These are phyloP conservation scores for Trichoderma atroviride DNA, from an alignment of 2,329 filamentous ascomycete genomes.

Conservation along the genomic window DNA sequence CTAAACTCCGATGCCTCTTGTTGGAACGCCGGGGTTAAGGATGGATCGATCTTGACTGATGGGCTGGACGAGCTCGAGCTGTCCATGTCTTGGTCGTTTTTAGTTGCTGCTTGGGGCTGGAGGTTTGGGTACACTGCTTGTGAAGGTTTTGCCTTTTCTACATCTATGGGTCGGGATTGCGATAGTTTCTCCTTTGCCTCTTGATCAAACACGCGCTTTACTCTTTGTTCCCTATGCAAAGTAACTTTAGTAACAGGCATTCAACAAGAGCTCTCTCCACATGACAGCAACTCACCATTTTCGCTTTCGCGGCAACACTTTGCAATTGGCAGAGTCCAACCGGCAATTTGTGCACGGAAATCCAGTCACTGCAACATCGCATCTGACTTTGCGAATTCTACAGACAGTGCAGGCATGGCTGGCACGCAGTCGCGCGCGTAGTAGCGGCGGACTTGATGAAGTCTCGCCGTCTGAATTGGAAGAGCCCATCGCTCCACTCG, in stretches of 20 bases:
- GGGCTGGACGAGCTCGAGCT: background rate
- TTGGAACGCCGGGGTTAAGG: background rate
- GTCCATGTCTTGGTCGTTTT: background rate
- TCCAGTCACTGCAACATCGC: constrained; percentile 27
- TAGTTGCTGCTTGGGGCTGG: background rate
- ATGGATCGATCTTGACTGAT: background rate
- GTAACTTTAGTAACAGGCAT: background rate
- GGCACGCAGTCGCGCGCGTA: constrained; percentile 17
- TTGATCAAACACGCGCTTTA: constrained; percentile 18
- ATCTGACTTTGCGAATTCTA: constrained; percentile 27
- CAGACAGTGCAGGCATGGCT: constrained; percentile 22
- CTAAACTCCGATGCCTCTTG: background rate
- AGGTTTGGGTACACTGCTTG: background rate
- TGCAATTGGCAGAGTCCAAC: constrained; percentile 26
- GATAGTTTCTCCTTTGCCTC: constrained; percentile 2
- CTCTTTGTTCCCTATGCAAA: constrained; percentile 17
- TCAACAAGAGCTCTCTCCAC: background rate
- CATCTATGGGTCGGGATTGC: background rate
- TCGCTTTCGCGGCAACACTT: constrained; percentile 13
- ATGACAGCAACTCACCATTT: constrained; percentile 4
- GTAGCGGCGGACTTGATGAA: constrained; percentile 3
- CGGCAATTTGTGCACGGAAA: constrained; percentile 29
- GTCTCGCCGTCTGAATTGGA: constrained; percentile 16
- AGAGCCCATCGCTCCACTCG: constrained; percentile 10
- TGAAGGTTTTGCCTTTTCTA: background rate